phyloP scores from a whole-genome alignment of 441 rosid species.

The Syzygium syzygioides region DNA sequence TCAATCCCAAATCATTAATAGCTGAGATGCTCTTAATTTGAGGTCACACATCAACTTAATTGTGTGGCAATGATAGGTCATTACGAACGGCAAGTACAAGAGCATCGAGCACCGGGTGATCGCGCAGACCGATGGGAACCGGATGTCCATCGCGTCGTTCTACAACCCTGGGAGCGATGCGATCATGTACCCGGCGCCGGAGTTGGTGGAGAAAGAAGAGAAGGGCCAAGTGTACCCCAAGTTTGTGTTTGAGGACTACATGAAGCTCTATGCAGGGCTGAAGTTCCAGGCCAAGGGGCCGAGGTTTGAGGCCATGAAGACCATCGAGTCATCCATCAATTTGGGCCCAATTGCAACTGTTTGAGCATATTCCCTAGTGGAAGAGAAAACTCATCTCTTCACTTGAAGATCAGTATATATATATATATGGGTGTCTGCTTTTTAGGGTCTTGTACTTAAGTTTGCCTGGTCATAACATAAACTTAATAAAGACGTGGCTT shows the following conservation, averaged over 20 bases:
- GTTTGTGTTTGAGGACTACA: slow-evolving; percentile 6
- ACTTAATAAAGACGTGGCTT: neutral
- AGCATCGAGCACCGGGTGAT: neutral
- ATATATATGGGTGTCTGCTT: neutral
- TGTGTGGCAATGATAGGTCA: neutral
- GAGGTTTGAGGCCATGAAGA: neutral
- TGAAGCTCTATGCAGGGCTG: slow-evolving; percentile 1
- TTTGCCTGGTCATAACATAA: neutral
- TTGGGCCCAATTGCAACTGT: neutral
- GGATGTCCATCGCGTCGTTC: neutral
- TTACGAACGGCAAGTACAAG: slow-evolving; percentile 1
- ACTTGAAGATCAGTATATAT: neutral
- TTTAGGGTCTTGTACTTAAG: neutral
- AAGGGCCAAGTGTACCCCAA: neutral
- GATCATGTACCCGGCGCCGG: neutral
- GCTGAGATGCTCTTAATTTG: neutral
- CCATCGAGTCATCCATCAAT: neutral
- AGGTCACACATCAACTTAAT: neutral
- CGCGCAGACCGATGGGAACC: neutral
- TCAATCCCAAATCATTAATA: neutral
- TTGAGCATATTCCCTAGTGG: neutral
- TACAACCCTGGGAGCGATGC: neutral
- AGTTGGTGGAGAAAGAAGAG: neutral
- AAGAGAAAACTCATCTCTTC: neutral
- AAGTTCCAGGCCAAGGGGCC: neutral